These are phyloP conservation scores for Phytopythium mirpurense DNA, from an alignment of 352 stramenopile genomes.

Conservation along the genomic window DNA sequence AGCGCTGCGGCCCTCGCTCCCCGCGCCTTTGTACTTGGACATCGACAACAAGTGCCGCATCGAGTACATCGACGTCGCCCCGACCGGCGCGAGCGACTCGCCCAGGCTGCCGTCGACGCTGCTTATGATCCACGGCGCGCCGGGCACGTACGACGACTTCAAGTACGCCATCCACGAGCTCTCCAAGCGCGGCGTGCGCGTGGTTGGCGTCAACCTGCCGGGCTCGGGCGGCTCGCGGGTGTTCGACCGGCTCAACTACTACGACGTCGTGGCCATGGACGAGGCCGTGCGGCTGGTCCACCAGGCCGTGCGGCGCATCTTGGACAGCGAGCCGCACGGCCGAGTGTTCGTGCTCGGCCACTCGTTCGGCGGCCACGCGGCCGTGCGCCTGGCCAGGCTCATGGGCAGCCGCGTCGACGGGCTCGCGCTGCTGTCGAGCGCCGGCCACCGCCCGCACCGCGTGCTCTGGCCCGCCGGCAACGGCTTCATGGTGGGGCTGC, in stretches of 20 bases:
- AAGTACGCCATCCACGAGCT: conserved; percentile 53
- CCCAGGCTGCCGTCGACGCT: conserved; percentile 26
- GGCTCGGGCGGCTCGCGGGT: conserved; percentile 44
- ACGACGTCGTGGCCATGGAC: conserved; percentile 27
- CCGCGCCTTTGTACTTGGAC: conserved; percentile 17
- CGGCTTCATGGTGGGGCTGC: conserved; percentile 21
- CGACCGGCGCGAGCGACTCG: conserved; percentile 3
- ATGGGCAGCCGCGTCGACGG: conserved; percentile 34
- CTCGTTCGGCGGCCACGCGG: conserved; percentile 60
- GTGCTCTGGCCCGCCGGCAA: conserved; percentile 28
- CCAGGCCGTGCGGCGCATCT: conserved; percentile 31
- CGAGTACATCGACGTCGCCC: conserved; percentile 34
- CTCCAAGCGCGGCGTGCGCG: conserved; percentile 27
- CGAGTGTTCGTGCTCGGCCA: conserved; percentile 57
- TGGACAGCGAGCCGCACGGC: conserved; percentile 9
- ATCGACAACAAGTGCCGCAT: conserved; percentile 39
- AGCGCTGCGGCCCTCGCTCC: conserved; percentile 17
- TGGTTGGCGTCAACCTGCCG: conserved; percentile 57
- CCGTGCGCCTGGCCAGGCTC: conserved; percentile 41
- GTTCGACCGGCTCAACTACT: conserved; percentile 33
- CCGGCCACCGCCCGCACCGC: conserved; percentile 39
- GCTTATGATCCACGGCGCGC: conserved; percentile 56
- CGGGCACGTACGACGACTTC: conserved; percentile 64
- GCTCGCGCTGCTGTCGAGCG: conserved; percentile 40
- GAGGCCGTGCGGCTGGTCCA: conserved; percentile 29